Evolutionary conservation across 176 grass and related monocot genomes (phyloP).

Genomic region (Pontederia crassipes): DNA sequence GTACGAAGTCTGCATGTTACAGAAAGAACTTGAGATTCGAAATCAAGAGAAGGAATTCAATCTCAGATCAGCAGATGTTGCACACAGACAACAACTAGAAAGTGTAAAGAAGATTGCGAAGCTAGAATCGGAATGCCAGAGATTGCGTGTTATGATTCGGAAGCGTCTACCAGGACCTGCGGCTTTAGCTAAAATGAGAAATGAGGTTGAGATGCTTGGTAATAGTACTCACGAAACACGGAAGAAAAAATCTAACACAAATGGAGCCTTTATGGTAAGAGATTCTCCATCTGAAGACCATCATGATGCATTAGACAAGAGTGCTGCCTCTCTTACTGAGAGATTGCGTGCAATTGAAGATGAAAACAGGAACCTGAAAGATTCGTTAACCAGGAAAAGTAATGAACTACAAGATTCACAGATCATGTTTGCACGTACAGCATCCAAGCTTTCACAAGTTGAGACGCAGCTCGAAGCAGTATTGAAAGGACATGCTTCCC

Average conservation of each 20-base stretch:
- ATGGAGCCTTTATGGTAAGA: conserved; percentile 9
- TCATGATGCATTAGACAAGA: conserved; percentile 26
- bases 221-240: conserved; percentile 18
- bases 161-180: conserved; percentile 82
- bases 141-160: conserved; percentile 67
- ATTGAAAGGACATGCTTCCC: conserved; percentile 20
- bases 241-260: conserved; percentile 28
- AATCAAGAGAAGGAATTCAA: conserved; percentile 79
- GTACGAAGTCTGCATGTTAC: conserved; percentile 91
- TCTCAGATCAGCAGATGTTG: conserved; percentile 71
- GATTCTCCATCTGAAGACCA: conserved; percentile 14
- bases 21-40: conserved; percentile 93
- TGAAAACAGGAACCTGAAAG: conserved; percentile 78
- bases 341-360: conserved; percentile 54
- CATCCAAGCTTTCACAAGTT: conserved; percentile 57
- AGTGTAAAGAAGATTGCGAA: conserved; percentile 72
- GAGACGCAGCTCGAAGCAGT: conserved; percentile 57
- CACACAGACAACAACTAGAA: conserved; percentile 82
- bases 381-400: conserved; percentile 65
- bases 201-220: conserved; percentile 57
- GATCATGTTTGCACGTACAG: conserved; percentile 47
- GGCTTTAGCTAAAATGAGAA: conserved; percentile 96
- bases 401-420: conserved; percentile 51
- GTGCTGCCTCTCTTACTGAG: conserved; percentile 42
- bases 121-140: conserved; percentile 86